Evolutionary conservation across 1,284 basidiomycete species (phyloP), one percentile per base, ranked within the genome.

Genomic region (Austropuccinia psidii): DNA sequence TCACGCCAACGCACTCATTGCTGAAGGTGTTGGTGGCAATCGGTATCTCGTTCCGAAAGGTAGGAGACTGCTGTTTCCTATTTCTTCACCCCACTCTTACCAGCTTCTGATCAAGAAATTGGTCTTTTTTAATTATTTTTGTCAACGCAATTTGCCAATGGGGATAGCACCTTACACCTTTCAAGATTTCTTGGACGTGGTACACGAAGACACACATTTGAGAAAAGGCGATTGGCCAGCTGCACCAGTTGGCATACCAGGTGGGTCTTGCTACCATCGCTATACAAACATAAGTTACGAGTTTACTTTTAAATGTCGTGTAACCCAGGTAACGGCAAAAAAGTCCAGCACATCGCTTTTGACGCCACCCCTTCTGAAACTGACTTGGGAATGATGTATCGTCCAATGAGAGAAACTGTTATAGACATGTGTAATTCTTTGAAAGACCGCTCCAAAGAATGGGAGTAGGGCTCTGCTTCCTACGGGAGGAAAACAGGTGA

Each of bases 11-110:
- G 85, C 87, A 0, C 81, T 88, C 0, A 81, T 83, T 43, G 83
- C 83, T 41, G 80, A 83, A 4, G 84, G 84, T n/a, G 88, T 88
- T 0, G 85, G 84, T 5, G 86, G 85, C 0, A 81, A 89, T 75
- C 83, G 89, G 0, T 85, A 81, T 75, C 77, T 79, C n/a, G 54
- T 57, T 33, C 35, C 27, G 13, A 57, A 57, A 57, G 27, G 54
- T 57, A 31, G 7, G 54, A n/a, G n/a, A n/a, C n/a, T n/a, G n/a
- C n/a, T n/a, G n/a, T n/a, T n/a, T n/a, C n/a, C n/a, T n/a, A n/a
- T n/a, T n/a, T n/a, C n/a, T n/a, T n/a, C n/a, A n/a, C n/a, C n/a
- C n/a, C n/a, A n/a, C n/a, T n/a, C n/a, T n/a, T n/a, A n/a, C n/a
- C n/a, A n/a, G n/a, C n/a, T n/a, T n/a, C n/a, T n/a, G n/a, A n/a